phyloP scores from a whole-genome alignment of 257 asterid genomes.

The Plantago major region DNA sequence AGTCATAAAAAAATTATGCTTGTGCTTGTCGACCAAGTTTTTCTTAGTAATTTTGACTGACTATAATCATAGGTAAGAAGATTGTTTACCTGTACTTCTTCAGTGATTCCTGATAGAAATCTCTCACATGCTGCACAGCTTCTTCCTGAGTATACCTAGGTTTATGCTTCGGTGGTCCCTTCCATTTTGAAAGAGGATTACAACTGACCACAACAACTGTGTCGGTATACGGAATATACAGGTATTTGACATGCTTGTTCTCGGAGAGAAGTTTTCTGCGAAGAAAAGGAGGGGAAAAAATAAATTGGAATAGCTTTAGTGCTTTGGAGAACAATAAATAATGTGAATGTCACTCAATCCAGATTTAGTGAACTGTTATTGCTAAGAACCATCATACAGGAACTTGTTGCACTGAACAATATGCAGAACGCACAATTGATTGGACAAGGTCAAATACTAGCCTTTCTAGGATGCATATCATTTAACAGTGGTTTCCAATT shows the following conservation, averaged over 20 bases:
- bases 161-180: slow-evolving; percentile 63
- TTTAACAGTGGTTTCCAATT: no score
- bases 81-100: slow-evolving; percentile 54
- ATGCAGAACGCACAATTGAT: no score
- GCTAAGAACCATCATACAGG: no score
- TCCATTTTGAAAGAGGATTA: slow-evolving; percentile 76
- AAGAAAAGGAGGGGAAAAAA: slow-evolving; percentile 19
- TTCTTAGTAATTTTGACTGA: background rate
- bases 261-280: slow-evolving; percentile 78
- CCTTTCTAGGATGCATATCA: no score
- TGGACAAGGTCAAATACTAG: no score
- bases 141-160: slow-evolving; percentile 73
- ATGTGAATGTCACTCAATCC: no score
- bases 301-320: background rate
- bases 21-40: background rate
- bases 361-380: no score
- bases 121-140: slow-evolving; percentile 66
- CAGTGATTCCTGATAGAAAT: slow-evolving; percentile 62
- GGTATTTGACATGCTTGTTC: slow-evolving; percentile 91
- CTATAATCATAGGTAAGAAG: slow-evolving; percentile 3
- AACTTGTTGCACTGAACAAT: no score
- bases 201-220: slow-evolving; percentile 87
- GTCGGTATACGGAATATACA: slow-evolving; percentile 89
- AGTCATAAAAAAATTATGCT: background rate
- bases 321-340: background rate